These are phyloP conservation scores for Knufia petricola DNA, from an alignment of 2,329 filamentous ascomycete species.

Conservation along the genomic window DNA sequence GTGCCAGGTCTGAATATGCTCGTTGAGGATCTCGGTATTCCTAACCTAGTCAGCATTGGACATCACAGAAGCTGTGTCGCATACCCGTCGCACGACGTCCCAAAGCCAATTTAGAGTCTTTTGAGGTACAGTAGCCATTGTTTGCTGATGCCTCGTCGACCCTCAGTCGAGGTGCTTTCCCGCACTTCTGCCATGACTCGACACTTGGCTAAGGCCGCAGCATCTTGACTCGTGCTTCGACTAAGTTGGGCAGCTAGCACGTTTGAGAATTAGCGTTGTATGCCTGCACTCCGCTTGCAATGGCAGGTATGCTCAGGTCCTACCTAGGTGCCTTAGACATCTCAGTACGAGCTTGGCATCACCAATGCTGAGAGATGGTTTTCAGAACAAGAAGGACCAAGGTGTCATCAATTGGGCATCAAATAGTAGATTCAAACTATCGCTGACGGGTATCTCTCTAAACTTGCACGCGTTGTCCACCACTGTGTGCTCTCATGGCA, in stretches of 20 bases:
- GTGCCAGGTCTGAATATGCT: conserved; percentile 83
- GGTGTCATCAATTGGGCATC: too few species aligned
- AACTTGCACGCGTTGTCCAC: neutral
- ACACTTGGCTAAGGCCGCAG: too few species aligned
- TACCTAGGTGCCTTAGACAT: too few species aligned
- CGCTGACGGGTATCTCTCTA: neutral
- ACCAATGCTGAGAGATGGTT: too few species aligned
- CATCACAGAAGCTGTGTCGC: conserved; percentile 1
- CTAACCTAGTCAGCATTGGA: conserved; percentile 37
- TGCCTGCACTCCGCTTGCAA: too few species aligned
- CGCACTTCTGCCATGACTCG: neutral
- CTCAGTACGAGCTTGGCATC: too few species aligned
- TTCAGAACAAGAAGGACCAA: too few species aligned
- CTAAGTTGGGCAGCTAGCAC: too few species aligned
- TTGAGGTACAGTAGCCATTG: conserved; percentile 64
- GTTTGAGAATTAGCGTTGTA: too few species aligned
- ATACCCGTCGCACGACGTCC: conserved; percentile 71
- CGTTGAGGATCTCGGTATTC: conserved; percentile 90
- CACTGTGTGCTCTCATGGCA: neutral
- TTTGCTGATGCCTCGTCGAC: neutral
- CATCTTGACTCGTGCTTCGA: neutral
- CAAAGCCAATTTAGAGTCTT: conserved; percentile 93
- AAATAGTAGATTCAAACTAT: neutral
- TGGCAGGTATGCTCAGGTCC: too few species aligned
- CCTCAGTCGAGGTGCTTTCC: neutral